These are phyloP conservation scores for Osmanthus fragrans DNA, from an alignment of 257 asterid genomes.

Conservation along the genomic window DNA sequence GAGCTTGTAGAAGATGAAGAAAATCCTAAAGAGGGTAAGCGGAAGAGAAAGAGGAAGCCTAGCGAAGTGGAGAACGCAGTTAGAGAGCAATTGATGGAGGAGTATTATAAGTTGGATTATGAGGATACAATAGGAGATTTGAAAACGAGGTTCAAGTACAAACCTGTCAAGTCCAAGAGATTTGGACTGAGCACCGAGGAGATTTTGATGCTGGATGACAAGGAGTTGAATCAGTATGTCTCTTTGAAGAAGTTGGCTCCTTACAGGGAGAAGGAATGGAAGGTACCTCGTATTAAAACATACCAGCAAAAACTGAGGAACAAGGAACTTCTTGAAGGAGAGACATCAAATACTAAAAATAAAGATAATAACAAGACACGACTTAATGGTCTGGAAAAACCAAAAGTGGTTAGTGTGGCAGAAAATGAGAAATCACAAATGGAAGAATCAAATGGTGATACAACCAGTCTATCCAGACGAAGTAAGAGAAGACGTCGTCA, in stretches of 20 bases:
- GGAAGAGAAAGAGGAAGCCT: conserved; percentile 38
- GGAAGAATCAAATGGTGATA: conserved; percentile 32
- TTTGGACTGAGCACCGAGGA: conserved; percentile 38
- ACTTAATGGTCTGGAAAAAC: conserved; percentile 25
- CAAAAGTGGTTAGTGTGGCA: conserved; percentile 25
- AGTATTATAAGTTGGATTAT: conserved; percentile 50
- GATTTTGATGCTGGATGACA: conserved; percentile 40
- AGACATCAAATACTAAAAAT: conserved; percentile 3
- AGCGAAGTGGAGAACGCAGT: conserved; percentile 36
- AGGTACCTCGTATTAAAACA: conserved; percentile 38
- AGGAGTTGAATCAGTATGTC: conserved; percentile 48
- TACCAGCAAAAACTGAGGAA: conserved; percentile 26
- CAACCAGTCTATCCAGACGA: conserved; percentile 40
- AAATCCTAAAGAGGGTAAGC: conserved; percentile 33
- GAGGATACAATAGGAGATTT: conserved; percentile 51
- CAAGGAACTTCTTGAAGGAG: conserved; percentile 21
- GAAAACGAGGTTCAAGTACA: conserved; percentile 54
- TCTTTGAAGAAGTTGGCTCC: conserved; percentile 51
- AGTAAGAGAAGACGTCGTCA: conserved; percentile 51
- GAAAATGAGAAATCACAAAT: conserved; percentile 26
- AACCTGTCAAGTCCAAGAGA: conserved; percentile 36
- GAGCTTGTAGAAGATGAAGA: conserved; percentile 9
- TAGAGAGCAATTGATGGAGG: conserved; percentile 44
- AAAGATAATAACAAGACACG: conserved; percentile 27
- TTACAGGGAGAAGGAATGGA: conserved; percentile 52